phyloP scores from a whole-genome alignment of 768 basidiomycete genomes.

The Hortiboletus flavorubellus region DNA sequence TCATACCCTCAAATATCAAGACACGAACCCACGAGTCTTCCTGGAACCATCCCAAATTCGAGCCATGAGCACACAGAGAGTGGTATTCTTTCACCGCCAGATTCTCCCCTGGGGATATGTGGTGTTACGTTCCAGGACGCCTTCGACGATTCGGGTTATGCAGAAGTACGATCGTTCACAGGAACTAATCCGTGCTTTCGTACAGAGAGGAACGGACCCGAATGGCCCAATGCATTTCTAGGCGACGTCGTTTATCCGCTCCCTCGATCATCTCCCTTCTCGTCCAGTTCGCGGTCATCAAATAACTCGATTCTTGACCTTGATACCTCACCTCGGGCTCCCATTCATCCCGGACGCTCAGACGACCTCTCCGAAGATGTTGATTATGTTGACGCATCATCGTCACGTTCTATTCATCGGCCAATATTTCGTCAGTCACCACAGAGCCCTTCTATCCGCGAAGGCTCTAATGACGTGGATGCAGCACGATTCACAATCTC shows the following conservation, averaged over 20 bases:
- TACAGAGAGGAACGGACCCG: neutral
- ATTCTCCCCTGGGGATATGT: neutral
- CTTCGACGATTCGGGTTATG: conserved; percentile 4
- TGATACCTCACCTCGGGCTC: conserved; percentile 21
- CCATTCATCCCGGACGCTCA: neutral
- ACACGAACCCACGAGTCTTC: no score
- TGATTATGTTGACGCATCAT: neutral
- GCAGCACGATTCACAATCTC: neutral
- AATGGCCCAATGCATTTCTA: neutral
- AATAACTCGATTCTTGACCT: conserved; percentile 19
- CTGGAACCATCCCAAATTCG: neutral
- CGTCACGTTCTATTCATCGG: neutral
- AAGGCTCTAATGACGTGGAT: neutral
- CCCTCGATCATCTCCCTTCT: conserved; percentile 24
- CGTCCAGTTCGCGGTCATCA: conserved; percentile 13
- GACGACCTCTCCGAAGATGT: neutral
- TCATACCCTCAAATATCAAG: neutral
- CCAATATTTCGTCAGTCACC: neutral
- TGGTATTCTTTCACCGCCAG: neutral
- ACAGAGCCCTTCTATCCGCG: neutral
- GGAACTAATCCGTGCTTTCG: neutral
- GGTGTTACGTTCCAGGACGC: neutral
- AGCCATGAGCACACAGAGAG: neutral
- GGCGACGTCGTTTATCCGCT: conserved; percentile 2
- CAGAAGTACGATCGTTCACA: neutral